A percentile compares a stretch with the other conserved stretches of the same genome.
Conservation (phyloP, 2,329 filamentous ascomycete species). For the Aspergillus pseudonomiae region DNA sequence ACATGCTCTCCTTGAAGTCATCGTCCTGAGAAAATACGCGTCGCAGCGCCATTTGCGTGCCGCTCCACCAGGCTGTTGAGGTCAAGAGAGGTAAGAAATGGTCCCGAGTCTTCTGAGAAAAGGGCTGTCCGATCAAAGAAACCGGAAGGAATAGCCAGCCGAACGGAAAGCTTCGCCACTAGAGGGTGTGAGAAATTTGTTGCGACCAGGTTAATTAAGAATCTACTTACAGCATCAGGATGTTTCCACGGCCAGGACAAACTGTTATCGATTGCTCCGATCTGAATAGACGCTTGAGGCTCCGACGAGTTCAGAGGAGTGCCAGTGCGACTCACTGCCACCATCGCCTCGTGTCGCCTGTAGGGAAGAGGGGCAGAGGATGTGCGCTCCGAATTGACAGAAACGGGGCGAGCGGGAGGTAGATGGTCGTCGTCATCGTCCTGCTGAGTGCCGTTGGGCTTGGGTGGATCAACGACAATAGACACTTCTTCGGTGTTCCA, state of each 20-base stretch:
- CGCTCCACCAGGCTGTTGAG: slow-evolving; percentile 94
- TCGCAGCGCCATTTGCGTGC: slow-evolving; percentile 84
- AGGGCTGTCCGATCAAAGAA: slow-evolving; percentile 91
- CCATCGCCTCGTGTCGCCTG: slow-evolving; percentile 80
- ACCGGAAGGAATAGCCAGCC: slow-evolving; percentile 98
- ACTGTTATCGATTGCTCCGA: slow-evolving; percentile 97
- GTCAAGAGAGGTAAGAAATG: slow-evolving; percentile 96
- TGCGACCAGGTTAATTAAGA: neutral
- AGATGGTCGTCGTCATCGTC: slow-evolving; percentile 50
- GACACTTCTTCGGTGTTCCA: slow-evolving; percentile 79
- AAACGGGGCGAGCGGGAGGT: slow-evolving; percentile 65
- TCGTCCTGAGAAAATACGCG: slow-evolving; percentile 87
- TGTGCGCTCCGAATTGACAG: slow-evolving; percentile 47
- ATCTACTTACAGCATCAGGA: slow-evolving; percentile 72
- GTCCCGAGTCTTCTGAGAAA: slow-evolving; percentile 88
- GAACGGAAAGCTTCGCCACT: slow-evolving; percentile 89
- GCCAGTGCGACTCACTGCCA: slow-evolving; percentile 63
- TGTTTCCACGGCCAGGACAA: slow-evolving; percentile 99
- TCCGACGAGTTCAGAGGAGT: slow-evolving; percentile 53
- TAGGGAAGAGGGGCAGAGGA: slow-evolving; percentile 65
- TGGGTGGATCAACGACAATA: slow-evolving; percentile 83
- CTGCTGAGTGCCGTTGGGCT: slow-evolving; percentile 55
- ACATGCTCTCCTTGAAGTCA: slow-evolving; percentile 99
- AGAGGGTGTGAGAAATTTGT: slow-evolving; percentile 17
- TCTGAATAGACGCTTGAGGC: slow-evolving; percentile 64